Base-by-base conservation (phyloP, 768 basidiomycete genomes). In the Collybia sp. region DNA sequence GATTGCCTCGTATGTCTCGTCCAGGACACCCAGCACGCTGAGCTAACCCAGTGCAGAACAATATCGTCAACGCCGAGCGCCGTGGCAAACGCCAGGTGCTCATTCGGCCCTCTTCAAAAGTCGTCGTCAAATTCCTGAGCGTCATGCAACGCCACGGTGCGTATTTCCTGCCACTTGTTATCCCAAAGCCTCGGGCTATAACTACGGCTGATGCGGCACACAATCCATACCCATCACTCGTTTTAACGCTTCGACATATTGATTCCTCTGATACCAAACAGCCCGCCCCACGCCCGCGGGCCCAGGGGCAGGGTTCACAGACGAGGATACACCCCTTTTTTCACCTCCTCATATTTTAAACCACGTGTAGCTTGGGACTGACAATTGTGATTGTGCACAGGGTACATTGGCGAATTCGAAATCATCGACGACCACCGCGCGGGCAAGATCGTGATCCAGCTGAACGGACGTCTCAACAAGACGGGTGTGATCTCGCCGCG, bases 401-500 rank as follows among this genome's bases (percentile, higher is more conserved):
- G 94, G 47, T 97, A 98, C 78, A 95, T 99, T 53, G 93, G 93
- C 58, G 93, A 97, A 75, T 96, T 96, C 61, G 94, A 96, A 68
- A 90, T 96, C 70, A 86, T 97, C 64, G 96, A 99, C 61, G 96
- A 99, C 75, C 96, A 98, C 70, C 93, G 95, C 50, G 85, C 92
- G 6, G 93, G 93, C 60, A 99, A 98, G 74, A 92, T 99, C 55
- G 94, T 99, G 60, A 25, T 25, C 25, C 94, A 99, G 72, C 84
- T 99, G 47, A 99, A 96, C 62, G 96, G 96, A 39, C 89, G 93
- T 50, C 81, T 99, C 58, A 99, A 99, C 81, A 99, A 99, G 76
- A 88, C 86, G n/a, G 96, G 95, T 58, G 95, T 99, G 64, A 97
- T 97, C 71, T 97, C 94, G n/a, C 94, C 95, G 37, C 88, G 96